Evolutionary conservation across 2,329 filamentous ascomycete genomes (phyloP), one percentile per base, ranked within the genome.

Genomic region (Cercospora nicotianae): DNA sequence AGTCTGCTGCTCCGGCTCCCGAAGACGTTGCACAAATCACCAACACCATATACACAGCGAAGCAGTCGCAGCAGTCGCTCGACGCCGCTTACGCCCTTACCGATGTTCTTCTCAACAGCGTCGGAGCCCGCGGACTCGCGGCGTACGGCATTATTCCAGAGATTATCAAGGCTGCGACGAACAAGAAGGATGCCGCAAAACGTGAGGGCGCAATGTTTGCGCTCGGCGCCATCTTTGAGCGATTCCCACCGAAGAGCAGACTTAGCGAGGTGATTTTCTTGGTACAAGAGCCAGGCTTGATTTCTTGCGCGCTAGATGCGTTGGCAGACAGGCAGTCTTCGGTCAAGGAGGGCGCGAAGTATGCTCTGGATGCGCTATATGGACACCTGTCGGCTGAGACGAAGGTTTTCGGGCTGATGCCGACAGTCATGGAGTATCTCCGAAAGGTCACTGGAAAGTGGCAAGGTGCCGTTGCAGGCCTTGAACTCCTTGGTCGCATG

Each of bases 151-250:
- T 91, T 59, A 78, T 91, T 58, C 83, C 86, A 23, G 85, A 87
- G 70, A 84, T 90, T 75, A 87, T 87, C 77, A 91, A 96, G 85
- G 92, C 92, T 42, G 93, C 94, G 3, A 83, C 85, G 74, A 93
- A 98, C 83, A 99, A 98, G 89, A 99, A 99, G 86, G 94, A 90
- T 80, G 91, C 90, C 16, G 86, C 90, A 45, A 88, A 87, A 74
- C 87, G 94, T 75, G 95, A 99, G 83, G 93, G 93, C 77, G 91
- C 94, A 72, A 96, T 98, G 88, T 96, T 97, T 80, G 90, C 96
- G 51, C 86, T 98, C 26, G 95, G 96, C 66, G 94, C 96, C 64
- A 84, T 99, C 58, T 94, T 98, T 76, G 95, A 99, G 84, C 89
- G 91, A 48, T 91, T 98, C 77, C 92, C 93, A 57, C 84, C 88